phyloP scores from a whole-genome alignment of 306 rosid species.

The Inga laurina region DNA sequence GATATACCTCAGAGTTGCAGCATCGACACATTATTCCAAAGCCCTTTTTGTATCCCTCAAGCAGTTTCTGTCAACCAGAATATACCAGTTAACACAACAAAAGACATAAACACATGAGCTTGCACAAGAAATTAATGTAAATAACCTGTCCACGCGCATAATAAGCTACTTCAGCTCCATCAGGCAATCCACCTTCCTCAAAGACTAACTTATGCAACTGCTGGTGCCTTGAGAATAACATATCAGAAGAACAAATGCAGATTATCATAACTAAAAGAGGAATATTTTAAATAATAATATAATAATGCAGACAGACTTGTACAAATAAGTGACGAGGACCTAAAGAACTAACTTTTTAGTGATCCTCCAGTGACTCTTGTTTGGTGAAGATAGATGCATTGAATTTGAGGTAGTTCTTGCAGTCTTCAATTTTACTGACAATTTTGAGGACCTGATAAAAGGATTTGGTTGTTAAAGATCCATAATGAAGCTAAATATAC shows the following conservation, averaged over 20 bases:
- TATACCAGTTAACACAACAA: conserved; percentile 27
- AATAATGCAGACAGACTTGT: conserved; percentile 5
- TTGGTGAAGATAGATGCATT: conserved; percentile 49
- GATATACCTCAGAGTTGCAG: conserved; percentile 80
- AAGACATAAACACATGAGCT: conserved; percentile 32
- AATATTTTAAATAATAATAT: background rate
- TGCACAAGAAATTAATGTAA: conserved; percentile 32
- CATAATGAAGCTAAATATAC: conserved; percentile 23
- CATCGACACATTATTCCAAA: conserved; percentile 89
- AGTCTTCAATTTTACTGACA: conserved; percentile 58
- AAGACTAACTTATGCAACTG: conserved; percentile 89
- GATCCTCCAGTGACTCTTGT: conserved; percentile 79
- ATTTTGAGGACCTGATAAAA: conserved; percentile 59
- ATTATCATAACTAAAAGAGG: conserved; percentile 19
- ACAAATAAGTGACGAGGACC: conserved; percentile 17
- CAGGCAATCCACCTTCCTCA: conserved; percentile 92
- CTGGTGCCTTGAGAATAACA: conserved; percentile 63
- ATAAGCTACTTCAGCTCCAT: conserved; percentile 96
- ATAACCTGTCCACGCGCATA: conserved; percentile 96
- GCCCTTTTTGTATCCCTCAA: conserved; percentile 88
- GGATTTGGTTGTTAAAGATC: conserved; percentile 25
- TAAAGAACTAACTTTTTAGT: conserved; percentile 62
- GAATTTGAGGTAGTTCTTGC: conserved; percentile 53
- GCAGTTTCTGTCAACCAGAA: conserved; percentile 71
- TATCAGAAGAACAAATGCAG: conserved; percentile 25